phyloP scores from a whole-genome alignment of 1,284 basidiomycete genomes.

The Fomitopsis betulina region DNA sequence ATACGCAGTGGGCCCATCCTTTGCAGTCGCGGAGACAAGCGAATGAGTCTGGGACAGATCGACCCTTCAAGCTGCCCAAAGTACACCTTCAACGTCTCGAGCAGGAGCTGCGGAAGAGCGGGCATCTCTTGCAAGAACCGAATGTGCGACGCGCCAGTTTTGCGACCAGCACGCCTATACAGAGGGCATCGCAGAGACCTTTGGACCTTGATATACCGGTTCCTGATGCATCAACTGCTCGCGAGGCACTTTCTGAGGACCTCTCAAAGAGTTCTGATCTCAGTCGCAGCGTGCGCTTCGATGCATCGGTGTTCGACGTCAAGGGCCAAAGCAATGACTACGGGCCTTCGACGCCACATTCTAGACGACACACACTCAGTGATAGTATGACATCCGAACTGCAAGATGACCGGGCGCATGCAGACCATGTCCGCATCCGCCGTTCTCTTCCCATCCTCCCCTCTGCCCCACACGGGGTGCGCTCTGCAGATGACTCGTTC shows the following conservation, averaged over 20 bases:
- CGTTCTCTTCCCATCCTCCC: neutral
- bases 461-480: neutral
- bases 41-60: too few species aligned
- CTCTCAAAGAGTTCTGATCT: neutral
- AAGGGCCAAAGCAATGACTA: conserved; percentile 2
- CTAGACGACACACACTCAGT: neutral
- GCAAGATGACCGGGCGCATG: neutral
- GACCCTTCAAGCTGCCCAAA: neutral
- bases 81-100: neutral
- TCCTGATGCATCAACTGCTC: neutral
- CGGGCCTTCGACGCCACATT: neutral
- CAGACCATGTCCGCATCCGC: neutral
- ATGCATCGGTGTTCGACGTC: neutral
- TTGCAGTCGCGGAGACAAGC: neutral
- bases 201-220: neutral
- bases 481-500: conserved; percentile 3
- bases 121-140: neutral
- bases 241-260: neutral
- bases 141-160: neutral
- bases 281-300: conserved; percentile 3
- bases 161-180: neutral
- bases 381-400: neutral
- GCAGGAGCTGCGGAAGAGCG: neutral
- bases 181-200: neutral
- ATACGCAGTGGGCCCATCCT: too few species aligned